A percentile compares a stretch with the other conserved stretches of the same genome.
phyloP scores from a whole-genome alignment of 1,139 yeast genomes.

The Protomyces gravidus region DNA sequence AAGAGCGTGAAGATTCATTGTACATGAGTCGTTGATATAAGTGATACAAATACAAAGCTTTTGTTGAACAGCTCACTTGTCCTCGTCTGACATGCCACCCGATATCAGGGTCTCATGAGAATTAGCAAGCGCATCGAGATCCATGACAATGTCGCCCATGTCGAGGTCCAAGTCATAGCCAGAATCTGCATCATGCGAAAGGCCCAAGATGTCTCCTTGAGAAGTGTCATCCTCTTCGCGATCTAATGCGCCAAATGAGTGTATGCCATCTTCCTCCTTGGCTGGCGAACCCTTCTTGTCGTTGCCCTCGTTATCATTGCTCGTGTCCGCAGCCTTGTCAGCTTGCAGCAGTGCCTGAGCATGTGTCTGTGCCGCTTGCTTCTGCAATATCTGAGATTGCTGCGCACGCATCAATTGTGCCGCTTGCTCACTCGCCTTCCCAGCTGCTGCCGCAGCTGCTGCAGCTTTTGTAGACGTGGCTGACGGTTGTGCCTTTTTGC shows the following conservation, averaged over 20 bases:
- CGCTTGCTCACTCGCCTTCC: conserved; percentile 12
- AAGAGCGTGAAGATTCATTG: too few species aligned
- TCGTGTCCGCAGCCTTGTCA: neutral
- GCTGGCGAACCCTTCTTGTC: conserved; percentile 3
- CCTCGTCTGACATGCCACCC: neutral
- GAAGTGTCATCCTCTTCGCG: conserved; percentile 1
- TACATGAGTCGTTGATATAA: too few species aligned
- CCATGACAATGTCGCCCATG: conserved; percentile 13
- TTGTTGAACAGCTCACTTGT: too few species aligned
- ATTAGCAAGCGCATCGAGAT: conserved; percentile 3
- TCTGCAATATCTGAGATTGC: conserved; percentile 18
- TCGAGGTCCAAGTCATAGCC: conserved; percentile 12
- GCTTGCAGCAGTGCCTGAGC: conserved; percentile 14
- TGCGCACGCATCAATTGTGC: conserved; percentile 19
- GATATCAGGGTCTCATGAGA: conserved; percentile 2
- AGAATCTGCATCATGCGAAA: neutral
- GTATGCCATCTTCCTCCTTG: neutral
- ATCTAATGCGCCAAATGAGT: neutral
- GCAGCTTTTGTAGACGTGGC: neutral
- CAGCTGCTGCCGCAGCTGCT: neutral
- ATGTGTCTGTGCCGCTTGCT: conserved; percentile 19
- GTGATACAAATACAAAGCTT: too few species aligned
- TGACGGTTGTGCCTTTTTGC: neutral
- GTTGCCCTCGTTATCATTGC: neutral
- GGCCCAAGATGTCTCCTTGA: neutral